Conservation (phyloP, 1,284 basidiomycete species). For the Rhizopogon parksii region DNA sequence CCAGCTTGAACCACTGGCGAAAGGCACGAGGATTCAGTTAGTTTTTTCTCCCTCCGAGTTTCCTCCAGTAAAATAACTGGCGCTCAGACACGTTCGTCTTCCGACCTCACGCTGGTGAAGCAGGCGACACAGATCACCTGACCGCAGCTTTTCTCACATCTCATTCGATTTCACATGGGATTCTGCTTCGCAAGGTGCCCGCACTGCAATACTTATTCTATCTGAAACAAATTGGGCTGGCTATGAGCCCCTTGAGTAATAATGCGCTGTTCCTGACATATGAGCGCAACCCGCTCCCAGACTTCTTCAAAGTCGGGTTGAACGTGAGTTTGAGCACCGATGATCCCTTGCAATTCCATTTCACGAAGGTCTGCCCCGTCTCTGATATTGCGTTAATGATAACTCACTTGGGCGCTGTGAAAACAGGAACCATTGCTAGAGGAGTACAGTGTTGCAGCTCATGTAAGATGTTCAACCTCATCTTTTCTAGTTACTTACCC, state of each 20-base stretch:
- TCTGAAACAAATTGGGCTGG: conserved; percentile 92
- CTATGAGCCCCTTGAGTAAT: conserved; percentile 97
- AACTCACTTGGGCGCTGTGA: conserved; percentile 1
- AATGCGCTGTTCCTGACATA: conserved; percentile 97
- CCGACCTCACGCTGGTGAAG: conserved; percentile 96
- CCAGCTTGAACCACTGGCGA: conserved; percentile 92
- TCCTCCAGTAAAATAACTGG: conserved; percentile 1
- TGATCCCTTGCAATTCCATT: conserved; percentile 93
- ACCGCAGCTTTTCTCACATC: conserved; percentile 94
- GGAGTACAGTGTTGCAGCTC: conserved; percentile 97
- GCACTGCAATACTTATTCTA: conserved; percentile 94
- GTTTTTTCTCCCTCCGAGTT: conserved; percentile 24
- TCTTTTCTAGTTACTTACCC: neutral
- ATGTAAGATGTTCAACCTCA: conserved; percentile 45
- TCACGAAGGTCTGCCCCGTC: conserved; percentile 68
- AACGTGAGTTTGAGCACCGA: conserved; percentile 98
- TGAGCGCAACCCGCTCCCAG: conserved; percentile 94
- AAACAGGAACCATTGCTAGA: conserved; percentile 86
- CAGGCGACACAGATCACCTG: conserved; percentile 96
- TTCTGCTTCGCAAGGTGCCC: conserved; percentile 94
- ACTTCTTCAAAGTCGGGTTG: conserved; percentile 94
- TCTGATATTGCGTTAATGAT: neutral
- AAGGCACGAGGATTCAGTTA: conserved; percentile 83
- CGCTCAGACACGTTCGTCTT: conserved; percentile 87
- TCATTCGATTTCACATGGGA: conserved; percentile 98